Base-by-base conservation (phyloP, 2,329 filamentous ascomycete species). In the Aphanoascus verrucosus region DNA sequence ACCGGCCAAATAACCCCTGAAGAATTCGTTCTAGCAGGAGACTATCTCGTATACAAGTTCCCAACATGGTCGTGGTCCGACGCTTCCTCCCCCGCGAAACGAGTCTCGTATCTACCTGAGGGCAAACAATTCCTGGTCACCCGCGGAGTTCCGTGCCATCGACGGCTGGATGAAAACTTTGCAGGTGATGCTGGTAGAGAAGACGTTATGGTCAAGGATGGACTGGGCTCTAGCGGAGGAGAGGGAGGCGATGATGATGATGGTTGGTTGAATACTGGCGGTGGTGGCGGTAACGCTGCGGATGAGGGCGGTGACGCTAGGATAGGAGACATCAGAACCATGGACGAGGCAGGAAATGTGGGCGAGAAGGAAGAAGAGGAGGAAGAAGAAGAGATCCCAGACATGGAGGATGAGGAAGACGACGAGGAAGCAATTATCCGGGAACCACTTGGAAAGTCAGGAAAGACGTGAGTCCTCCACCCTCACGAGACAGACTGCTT, bases 1-100 rank as follows among this genome's bases (percentile, higher is more conserved):
- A 95, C 90, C 3, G 93, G 93, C 60, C 87, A 97, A 74, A 93
- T 98, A 72, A 97, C 91, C 0, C 91, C 91, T 15, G 91, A 96
- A 66, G 93, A 98, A 77, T 98, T 98, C 70, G 78, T 96, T 49
- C 85, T 86, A 3, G 93, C 93, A 2, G 93, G 93, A 63, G 93
- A 98, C 74, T 98, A 97, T 69, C 83, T 98, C 37, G 90, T 95
- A 65, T 95, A 94, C 82, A 97, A 96, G 76, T 98, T 98, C 73
- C 93, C 91, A 7, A 94, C 91, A 55, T 98, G 93, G 93, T 86
- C 88, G 48, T 98, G 93, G 93, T 83, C 86, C 60, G 88, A 93
- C 63, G 90, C 91, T 60, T 86, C 91, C 53, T 82, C 83, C n/a
- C 80, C 84, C 1, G 78, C 81, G 57, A 87, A 88, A 68, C 85